Percentiles rank a stretch among this genome's conserved stretches.
Evolutionary conservation across 2,329 filamentous ascomycete genomes (phyloP).

Genomic region (Talaromyces sp.): DNA sequence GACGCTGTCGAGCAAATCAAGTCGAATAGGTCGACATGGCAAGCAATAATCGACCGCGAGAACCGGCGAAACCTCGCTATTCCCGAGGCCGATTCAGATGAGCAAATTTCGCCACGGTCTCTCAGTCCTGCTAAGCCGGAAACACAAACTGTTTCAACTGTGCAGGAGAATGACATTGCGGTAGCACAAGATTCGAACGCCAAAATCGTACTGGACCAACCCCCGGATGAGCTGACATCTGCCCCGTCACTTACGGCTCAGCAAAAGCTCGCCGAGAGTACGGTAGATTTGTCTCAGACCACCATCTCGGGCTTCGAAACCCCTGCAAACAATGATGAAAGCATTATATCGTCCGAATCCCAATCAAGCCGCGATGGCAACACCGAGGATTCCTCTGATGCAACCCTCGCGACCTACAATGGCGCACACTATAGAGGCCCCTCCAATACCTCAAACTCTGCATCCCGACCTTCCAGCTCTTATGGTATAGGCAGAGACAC

Average conservation of each 20-base stretch:
- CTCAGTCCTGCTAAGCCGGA: constrained; percentile 22
- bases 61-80: constrained; percentile 10
- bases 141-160: constrained; percentile 13
- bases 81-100: constrained; percentile 17
- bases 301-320: constrained; percentile 8
- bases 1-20: constrained; percentile 81
- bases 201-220: constrained; percentile 7
- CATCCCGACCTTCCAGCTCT: constrained; percentile 27
- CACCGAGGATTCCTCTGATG: constrained; percentile 6
- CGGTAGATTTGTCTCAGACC: constrained; percentile 6
- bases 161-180: constrained; percentile 7
- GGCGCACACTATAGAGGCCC: constrained; percentile 2
- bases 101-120: constrained; percentile 30
- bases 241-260: background rate
- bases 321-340: background rate
- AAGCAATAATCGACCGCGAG: constrained; percentile 29
- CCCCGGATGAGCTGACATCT: background rate
- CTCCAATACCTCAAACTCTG: constrained; percentile 26
- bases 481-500: constrained; percentile 33
- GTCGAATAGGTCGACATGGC: constrained; percentile 69
- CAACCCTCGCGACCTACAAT: background rate
- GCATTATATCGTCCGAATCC: background rate
- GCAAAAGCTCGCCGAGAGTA: constrained; percentile 3
- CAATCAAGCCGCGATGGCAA: constrained; percentile 2
- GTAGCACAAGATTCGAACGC: background rate